These are phyloP conservation scores for Hypoxylon rubiginosum DNA, from an alignment of 2,329 filamentous ascomycete genomes.

Conservation along the genomic window DNA sequence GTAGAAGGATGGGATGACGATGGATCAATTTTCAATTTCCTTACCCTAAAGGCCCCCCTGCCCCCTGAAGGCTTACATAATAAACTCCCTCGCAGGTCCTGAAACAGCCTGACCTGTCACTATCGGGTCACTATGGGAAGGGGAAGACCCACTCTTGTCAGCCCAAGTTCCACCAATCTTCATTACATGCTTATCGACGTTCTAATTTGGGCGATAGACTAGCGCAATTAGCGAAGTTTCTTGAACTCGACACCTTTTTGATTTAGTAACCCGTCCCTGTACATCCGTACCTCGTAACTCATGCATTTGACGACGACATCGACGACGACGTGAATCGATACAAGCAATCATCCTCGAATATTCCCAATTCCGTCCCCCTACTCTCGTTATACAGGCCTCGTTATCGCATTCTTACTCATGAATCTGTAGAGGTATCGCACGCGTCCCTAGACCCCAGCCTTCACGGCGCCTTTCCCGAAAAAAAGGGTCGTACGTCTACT, in stretches of 20 bases:
- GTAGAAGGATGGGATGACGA: too few relatives aligned
- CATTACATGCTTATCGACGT: slow-evolving; percentile 38
- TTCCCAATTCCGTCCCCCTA: slow-evolving; percentile 18
- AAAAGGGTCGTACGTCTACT: slow-evolving; percentile 34
- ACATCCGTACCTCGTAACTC: slow-evolving; percentile 14
- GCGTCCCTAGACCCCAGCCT: slow-evolving; percentile 28
- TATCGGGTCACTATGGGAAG: neutral
- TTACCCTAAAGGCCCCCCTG: neutral
- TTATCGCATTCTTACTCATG: slow-evolving; percentile 29
- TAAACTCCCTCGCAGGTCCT: slow-evolving; percentile 10
- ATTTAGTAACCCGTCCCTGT: slow-evolving; percentile 34
- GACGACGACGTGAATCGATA: slow-evolving; percentile 31
- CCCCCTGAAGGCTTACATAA: neutral
- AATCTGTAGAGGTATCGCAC: slow-evolving; percentile 29
- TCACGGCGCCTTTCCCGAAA: slow-evolving; percentile 36
- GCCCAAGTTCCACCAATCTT: slow-evolving; percentile 9
- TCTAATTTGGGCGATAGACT: slow-evolving; percentile 40
- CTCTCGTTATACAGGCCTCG: slow-evolving; percentile 8
- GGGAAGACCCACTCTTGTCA: neutral
- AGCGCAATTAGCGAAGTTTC: slow-evolving; percentile 35
- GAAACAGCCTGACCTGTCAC: slow-evolving; percentile 21
- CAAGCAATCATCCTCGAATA: slow-evolving; percentile 12
- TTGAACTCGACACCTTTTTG: slow-evolving; percentile 49
- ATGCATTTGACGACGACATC: slow-evolving; percentile 18
- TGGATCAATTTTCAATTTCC: neutral